Base-by-base conservation (phyloP, 2,329 filamentous ascomycete species). In the Fusarium concolor region DNA sequence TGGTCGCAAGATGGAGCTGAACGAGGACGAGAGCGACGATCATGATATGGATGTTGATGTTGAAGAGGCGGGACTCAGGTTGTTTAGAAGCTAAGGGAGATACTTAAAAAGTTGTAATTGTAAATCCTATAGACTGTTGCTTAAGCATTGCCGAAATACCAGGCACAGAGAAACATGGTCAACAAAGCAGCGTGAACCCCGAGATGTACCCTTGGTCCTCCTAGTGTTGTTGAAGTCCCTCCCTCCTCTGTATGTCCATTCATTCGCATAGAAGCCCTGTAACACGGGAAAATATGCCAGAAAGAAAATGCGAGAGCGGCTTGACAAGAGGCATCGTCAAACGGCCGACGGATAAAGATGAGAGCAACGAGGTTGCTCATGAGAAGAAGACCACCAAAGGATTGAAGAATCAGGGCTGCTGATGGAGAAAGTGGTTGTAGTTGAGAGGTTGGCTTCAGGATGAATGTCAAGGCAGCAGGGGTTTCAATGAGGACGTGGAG, bases 1-100 rank as follows among this genome's bases (percentile, higher is more conserved):
- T 67, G 92, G 92, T 0, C 89, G 91, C 74, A 90, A 88, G 77
- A 84, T 90, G 76, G 82, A 85, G 71, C 79, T 94, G 56, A 84
- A 86, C 44, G 91, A 93, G 74, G 84, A 85, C 3, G 82, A 83
- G 53, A 81, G 76, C 6, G 82, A 81, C 17, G 84, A 85, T 28
- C 85, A 84, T 28, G 85, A 84, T 62, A 84, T 83, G 78, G 82
- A 82, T 45, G 82, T 83, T 73, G 83, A 83, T 61, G 81, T 84
- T 17, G 86, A 87, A 65, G 86, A 85, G 67, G 82, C 82, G 29
- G 85, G 84, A 2, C 74, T 89, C 43, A 81, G 82, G 69, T 73
- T 89, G 60, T 89, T 89, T 73, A 81, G 81, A 55, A 83, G 74
- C 68, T 81, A 74, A 56, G 26, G 46, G 20, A 12, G 18, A 17